Percentiles rank a stretch among this genome's conserved stretches.
These are phyloP conservation scores for Talaromyces sp. DNA, from an alignment of 2,329 filamentous ascomycete species.

Conservation along the genomic window DNA sequence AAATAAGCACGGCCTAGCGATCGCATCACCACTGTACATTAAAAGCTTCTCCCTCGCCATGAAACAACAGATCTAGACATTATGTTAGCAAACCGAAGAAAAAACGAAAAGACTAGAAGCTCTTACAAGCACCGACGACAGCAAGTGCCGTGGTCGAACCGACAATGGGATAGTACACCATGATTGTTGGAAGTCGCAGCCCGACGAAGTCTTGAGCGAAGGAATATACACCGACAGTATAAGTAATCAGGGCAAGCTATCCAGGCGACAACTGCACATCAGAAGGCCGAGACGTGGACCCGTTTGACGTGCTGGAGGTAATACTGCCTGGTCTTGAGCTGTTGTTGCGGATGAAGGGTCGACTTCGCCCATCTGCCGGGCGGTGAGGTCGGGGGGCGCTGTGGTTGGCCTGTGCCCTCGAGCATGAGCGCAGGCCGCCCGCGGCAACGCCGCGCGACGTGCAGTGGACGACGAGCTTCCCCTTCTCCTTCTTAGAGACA, in stretches of 20 bases:
- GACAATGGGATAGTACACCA: conserved; percentile 72
- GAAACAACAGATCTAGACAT: conserved; percentile 88
- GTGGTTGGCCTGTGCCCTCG: not conserved
- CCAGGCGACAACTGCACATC: not conserved
- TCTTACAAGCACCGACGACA: conserved; percentile 74
- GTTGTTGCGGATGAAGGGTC: not conserved
- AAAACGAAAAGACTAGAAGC: not conserved
- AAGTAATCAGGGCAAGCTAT: not conserved
- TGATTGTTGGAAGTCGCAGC: conserved; percentile 31
- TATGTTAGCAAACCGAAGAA: conserved; percentile 15
- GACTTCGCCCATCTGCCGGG: conserved; percentile 9
- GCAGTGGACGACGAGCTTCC: not conserved
- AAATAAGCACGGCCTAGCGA: conserved; percentile 6
- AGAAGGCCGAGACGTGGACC: not conserved
- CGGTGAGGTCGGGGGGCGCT: not conserved
- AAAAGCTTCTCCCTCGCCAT: conserved; percentile 90
- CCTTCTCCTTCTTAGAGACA: not conserved
- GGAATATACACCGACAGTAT: not conserved
- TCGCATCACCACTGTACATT: conserved; percentile 57
- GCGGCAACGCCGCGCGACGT: not conserved
- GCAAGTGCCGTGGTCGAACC: conserved; percentile 63
- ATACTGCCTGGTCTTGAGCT: not conserved
- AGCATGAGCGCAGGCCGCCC: not conserved
- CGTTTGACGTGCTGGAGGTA: not conserved
- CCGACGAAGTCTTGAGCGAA: not conserved